Conservation (phyloP, 164 flowering plant species). For the Piper betle region DNA sequence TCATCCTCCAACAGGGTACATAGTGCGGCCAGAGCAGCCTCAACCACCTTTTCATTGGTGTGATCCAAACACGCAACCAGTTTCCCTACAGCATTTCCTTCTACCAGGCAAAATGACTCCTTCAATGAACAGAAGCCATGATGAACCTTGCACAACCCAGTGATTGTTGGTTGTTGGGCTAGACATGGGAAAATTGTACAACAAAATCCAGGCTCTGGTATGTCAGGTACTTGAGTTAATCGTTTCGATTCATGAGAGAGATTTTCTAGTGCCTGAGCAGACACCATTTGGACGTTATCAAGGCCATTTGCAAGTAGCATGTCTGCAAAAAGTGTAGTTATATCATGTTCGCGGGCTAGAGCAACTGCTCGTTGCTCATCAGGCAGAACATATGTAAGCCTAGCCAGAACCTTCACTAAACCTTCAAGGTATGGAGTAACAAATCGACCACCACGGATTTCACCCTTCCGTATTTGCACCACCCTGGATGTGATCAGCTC, state of each 20-base stretch:
- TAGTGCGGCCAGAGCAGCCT: conserved; percentile 77
- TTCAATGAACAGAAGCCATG: conserved; percentile 56
- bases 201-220: conserved; percentile 58
- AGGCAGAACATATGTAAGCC: conserved; percentile 63
- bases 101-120: conserved; percentile 72
- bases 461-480: conserved; percentile 46
- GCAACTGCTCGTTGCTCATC: conserved; percentile 45
- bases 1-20: conserved; percentile 78
- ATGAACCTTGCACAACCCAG: conserved; percentile 63
- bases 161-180: conserved; percentile 45
- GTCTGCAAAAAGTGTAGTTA: conserved; percentile 59
- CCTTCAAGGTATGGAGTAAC: conserved; percentile 82
- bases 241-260: conserved; percentile 55
- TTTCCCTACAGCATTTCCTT: conserved; percentile 64
- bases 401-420: conserved; percentile 61
- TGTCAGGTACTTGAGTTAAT: conserved; percentile 49
- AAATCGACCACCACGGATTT: conserved; percentile 58
- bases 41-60: conserved; percentile 67
- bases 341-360: conserved; percentile 50
- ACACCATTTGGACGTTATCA: conserved; percentile 78
- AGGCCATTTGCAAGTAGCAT: conserved; percentile 71
- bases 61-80: conserved; percentile 80
- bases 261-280: conserved; percentile 81
- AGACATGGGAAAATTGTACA: conserved; percentile 58
- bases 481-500: conserved; percentile 35